Base-by-base conservation (phyloP, 805 yeast genomes). In the Myxozyma nipponensis region DNA sequence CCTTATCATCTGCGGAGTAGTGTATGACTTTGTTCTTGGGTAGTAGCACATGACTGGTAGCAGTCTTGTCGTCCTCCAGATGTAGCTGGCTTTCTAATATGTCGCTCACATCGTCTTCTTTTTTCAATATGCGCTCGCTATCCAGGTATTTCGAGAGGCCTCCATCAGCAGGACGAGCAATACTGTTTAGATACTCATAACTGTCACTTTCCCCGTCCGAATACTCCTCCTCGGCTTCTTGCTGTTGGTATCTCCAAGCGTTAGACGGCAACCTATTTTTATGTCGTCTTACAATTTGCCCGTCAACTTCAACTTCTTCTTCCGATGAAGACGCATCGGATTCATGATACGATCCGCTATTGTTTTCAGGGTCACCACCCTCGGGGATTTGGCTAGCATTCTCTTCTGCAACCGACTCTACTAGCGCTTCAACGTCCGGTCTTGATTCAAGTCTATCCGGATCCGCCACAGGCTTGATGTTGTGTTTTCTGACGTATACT, bases 401-500 rank as follows among this genome's bases (percentile, higher is more conserved):
- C 7, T 36, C 13, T 7, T 36, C 23, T 7, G 39, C 23, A 18
- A 7, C 23, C 7, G 7, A 7, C 23, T 7, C 39, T 7, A 15
- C 21, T 10, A 15, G n/a, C 13, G 10, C 32, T 13, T 28, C 32
- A 28, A 13, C 13, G 32, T 28, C 32, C 7, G 10, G 7, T 28
- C 13, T 28, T 13, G 7, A 7, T 7, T 35, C 38, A 6, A 13
- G 6, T 10, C 21, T 13, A 13, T 17, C 19, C 15, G 19, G 19
- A 18, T 13, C 9, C 38, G 6, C 38, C n/a, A 13, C 38, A 28
- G 32, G 23, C 32, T 17, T 36, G n/a, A 67, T 60, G 1, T 74
- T 75, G 57, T 76, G 80, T 57, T 77, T 77, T 39, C 67, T 62
- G 62, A 69, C 57, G 52, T 74, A 74, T 17, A 68, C 63, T 34